A percentile compares a stretch with the other conserved stretches of the same genome.
These are phyloP conservation scores for Mycena sp. DNA, from an alignment of 1,284 basidiomycete species.

Conservation along the genomic window DNA sequence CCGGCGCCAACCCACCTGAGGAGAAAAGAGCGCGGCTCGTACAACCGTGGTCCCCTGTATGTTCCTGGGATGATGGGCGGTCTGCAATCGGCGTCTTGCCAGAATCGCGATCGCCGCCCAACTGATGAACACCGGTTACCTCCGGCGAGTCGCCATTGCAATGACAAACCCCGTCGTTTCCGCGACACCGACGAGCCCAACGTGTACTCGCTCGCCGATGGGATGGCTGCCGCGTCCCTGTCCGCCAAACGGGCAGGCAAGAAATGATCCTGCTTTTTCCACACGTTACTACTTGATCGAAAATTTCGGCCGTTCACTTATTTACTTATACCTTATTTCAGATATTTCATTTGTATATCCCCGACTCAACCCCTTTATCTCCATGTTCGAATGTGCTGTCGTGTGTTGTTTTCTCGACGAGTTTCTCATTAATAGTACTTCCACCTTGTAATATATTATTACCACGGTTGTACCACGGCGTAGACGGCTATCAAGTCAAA, in stretches of 20 bases:
- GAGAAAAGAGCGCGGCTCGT: constrained; percentile 79
- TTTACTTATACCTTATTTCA: constrained; percentile 24
- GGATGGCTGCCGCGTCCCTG: constrained; percentile 14
- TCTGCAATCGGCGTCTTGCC: constrained; percentile 13
- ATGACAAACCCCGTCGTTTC: constrained; percentile 22
- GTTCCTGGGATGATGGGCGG: constrained; percentile 52
- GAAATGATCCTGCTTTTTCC: background rate
- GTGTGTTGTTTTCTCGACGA: background rate
- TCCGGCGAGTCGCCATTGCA: constrained; percentile 15
- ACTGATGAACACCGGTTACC: constrained; percentile 23
- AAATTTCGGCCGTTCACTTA: background rate
- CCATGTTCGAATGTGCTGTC: background rate
- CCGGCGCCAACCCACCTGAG: constrained; percentile 80
- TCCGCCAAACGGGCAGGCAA: constrained; percentile 9
- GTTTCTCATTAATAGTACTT: background rate
- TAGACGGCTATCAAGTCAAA: too few species aligned
- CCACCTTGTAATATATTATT: too few species aligned
- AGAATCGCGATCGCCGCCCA: constrained; percentile 32
- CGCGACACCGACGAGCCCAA: constrained; percentile 17
- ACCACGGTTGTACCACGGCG: too few species aligned
- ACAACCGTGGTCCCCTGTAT: constrained; percentile 76
- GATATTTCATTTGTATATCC: background rate
- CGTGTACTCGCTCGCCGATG: constrained; percentile 4
- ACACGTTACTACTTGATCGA: background rate
- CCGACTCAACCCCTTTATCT: background rate